Percentiles rank a stretch among this genome's conserved stretches.
These are phyloP conservation scores for Aureobasidium subglaciale DNA, from an alignment of 2,329 filamentous ascomycete genomes.

Conservation along the genomic window DNA sequence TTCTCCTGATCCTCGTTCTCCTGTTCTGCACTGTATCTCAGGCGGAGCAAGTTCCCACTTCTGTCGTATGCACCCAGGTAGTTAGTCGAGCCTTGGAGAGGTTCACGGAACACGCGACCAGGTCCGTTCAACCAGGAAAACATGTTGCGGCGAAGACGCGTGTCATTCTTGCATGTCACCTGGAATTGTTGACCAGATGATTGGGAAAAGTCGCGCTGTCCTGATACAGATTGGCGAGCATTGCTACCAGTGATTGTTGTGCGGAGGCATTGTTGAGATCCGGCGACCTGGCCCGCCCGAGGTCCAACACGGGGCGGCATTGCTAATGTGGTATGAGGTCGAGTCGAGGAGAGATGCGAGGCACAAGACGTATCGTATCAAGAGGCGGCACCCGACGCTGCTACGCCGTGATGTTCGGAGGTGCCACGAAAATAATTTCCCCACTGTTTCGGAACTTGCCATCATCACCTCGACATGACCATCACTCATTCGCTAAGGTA, in stretches of 20 bases:
- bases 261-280: conserved; percentile 11
- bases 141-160: conserved; percentile 48
- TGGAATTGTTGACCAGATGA: conserved; percentile 11
- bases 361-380: neutral
- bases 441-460: conserved; percentile 9
- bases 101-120: conserved; percentile 42
- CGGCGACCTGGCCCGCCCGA: neutral
- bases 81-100: conserved; percentile 45
- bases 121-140: conserved; percentile 54
- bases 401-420: neutral
- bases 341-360: neutral
- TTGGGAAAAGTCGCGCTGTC: conserved; percentile 15
- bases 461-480: neutral
- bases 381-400: conserved; percentile 1
- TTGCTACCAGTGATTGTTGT: neutral
- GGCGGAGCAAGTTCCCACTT: conserved; percentile 41
- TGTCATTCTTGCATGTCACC: conserved; percentile 27
- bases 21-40: conserved; percentile 20
- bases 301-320: conserved; percentile 14
- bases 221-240: neutral
- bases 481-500: neutral
- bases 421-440: conserved; percentile 12
- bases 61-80: conserved; percentile 49
- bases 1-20: conserved; percentile 20
- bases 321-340: neutral